Base-by-base conservation (phyloP, 2,329 filamentous ascomycete species). In the Dendryphion nanum region DNA sequence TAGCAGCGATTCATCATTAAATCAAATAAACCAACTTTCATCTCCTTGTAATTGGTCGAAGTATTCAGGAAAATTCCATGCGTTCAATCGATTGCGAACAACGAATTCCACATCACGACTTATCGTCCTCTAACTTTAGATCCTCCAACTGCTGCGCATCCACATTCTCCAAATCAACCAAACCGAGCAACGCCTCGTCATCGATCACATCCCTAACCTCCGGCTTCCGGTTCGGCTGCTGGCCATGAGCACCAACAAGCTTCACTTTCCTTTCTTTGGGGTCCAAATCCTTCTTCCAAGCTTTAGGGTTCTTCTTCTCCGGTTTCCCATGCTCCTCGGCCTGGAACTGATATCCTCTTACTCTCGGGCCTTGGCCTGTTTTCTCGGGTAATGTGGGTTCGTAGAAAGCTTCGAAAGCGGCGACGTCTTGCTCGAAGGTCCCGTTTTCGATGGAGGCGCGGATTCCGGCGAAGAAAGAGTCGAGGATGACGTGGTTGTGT, bases 401-500 rank as follows among this genome's bases (percentile, higher is more conserved):
- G 59, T 96, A 97, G 3, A 61, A 59, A 4, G 70, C 70, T 37
- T 80, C 77, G 55, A 96, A 96, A 0, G 63, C 69, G 1, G 70
- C 66, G 0, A 69, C 55, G 16, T 84, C 77, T 3, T 71, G 52
- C 3, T 79, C 76, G 46, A 77, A 83, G 14, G 68, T 78, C 5
- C 69, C 74, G 0, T 63, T 63, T 21, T 64, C 62, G 13, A 97
- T 83, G 38, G 81, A 81, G 2, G 66, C 59, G 15, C 91, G 81
- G 5, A 95, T 72, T 0, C 74, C 77, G 0, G 71, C 64, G 63
- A 97, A 95, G 70, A 97, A 95, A 0, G 69, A 55, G 31, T 79
- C 76, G 37, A 95, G 66, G 6, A 85, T 69, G 44, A 82, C 76
- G 61, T 94, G 83, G 62, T 98, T 98, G 69, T 98, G 93, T 3